Evolutionary conservation across 2,329 filamentous ascomycete species (phyloP).

Genomic region (Pezicula carpinea): DNA sequence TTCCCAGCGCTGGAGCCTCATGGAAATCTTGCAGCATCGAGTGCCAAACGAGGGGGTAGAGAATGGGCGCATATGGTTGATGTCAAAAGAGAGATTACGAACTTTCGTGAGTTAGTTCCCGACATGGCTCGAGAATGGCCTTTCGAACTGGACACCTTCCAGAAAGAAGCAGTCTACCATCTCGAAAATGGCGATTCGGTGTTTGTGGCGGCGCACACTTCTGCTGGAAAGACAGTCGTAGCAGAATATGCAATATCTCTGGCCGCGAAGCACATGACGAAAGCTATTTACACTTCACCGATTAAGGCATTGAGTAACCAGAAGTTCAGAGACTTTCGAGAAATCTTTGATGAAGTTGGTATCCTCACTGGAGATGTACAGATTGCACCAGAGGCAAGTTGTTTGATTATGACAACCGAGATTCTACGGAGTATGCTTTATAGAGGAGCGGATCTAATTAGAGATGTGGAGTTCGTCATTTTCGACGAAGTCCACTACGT

Average conservation of each 20-base stretch:
- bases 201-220: conserved; percentile 96
- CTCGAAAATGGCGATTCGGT: conserved; percentile 95
- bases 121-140: conserved; percentile 97
- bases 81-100: conserved; percentile 86
- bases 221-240: conserved; percentile 95
- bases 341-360: conserved; percentile 89
- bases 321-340: conserved; percentile 93
- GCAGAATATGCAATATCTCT: conserved; percentile 97
- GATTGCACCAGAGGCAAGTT: conserved; percentile 95
- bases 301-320: conserved; percentile 99
- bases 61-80: conserved; percentile 99
- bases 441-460: conserved; percentile 87
- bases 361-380: conserved; percentile 97
- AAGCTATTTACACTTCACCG: conserved; percentile 97
- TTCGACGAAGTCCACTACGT: conserved; percentile 99
- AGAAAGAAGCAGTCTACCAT: conserved; percentile 98
- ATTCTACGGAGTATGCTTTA: conserved; percentile 98
- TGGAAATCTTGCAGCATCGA: conserved; percentile 67
- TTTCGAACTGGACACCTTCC: conserved; percentile 95
- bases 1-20: conserved; percentile 88
- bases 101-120: conserved; percentile 88
- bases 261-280: conserved; percentile 98
- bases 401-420: conserved; percentile 98
- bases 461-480: conserved; percentile 97
- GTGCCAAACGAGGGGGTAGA: conserved; percentile 67